phyloP scores from a whole-genome alignment of 331 rosid species.

The Pyrus hybrid region DNA sequence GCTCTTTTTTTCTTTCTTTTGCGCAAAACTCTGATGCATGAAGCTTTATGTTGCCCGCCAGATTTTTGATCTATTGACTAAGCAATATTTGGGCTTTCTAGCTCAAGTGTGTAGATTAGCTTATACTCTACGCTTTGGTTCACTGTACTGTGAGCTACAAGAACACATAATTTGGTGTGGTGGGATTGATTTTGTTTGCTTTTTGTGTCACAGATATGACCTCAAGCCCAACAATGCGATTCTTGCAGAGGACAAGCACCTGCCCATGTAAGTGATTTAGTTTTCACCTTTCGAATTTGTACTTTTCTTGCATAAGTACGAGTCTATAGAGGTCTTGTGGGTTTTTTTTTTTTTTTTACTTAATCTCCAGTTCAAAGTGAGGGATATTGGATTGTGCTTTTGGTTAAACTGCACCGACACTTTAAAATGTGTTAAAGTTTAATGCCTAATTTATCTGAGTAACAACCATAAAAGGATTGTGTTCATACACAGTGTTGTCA shows the following conservation, averaged over 20 bases:
- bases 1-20: not conserved
- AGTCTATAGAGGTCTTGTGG: not conserved
- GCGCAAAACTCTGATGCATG: not conserved
- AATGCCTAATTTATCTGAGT: not conserved
- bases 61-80: not conserved
- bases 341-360: not conserved
- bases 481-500: not conserved
- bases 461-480: not conserved
- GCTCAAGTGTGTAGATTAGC: not conserved
- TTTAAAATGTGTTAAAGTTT: not conserved
- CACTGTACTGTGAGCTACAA: not conserved
- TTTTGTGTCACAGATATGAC: conserved; percentile 45
- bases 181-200: not conserved
- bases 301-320: not conserved
- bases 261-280: conserved; percentile 50
- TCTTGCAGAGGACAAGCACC: conserved; percentile 91
- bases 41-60: not conserved
- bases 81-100: not conserved
- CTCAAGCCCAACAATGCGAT: conserved; percentile 76
- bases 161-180: not conserved
- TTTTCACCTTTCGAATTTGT: not conserved
- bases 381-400: not conserved
- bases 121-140: not conserved
- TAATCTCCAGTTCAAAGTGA: not conserved
- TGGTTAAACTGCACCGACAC: not conserved